Percentiles rank a stretch among this genome's conserved stretches.
Conservation (phyloP, 495 filamentous ascomycete species). For the Cairneyella variabilis region DNA sequence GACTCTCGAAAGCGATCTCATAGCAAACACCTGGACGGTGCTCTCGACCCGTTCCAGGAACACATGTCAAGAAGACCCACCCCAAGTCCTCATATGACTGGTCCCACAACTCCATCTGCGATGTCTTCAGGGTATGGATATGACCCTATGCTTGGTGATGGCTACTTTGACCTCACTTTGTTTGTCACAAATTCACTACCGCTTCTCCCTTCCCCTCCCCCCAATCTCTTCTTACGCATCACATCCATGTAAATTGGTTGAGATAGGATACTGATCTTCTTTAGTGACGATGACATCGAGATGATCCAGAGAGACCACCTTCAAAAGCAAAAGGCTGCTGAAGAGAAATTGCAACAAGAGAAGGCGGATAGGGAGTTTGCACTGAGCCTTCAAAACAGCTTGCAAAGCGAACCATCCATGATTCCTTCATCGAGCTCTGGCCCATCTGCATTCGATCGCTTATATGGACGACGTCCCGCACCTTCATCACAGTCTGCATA, state of each 20-base stretch:
- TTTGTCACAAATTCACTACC: conserved; percentile 19
- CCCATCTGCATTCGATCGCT: conserved; percentile 17
- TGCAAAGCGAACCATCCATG: conserved; percentile 1
- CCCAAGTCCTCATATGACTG: conserved; percentile 31
- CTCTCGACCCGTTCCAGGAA: conserved; percentile 6
- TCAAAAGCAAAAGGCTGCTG: conserved; percentile 32
- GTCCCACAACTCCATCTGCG: conserved; percentile 27
- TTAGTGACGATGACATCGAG: conserved; percentile 23
- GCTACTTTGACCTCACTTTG: conserved; percentile 21
- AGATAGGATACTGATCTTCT: background rate
- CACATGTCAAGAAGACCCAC: conserved; percentile 33
- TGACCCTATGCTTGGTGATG: conserved; percentile 10
- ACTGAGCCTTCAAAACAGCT: conserved; percentile 30
- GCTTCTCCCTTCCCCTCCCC: conserved; percentile 5
- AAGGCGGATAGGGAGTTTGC: conserved; percentile 47
- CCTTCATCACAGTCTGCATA: conserved; percentile 1
- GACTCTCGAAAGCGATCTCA: conserved; percentile 34
- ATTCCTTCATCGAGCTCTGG: background rate
- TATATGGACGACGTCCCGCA: conserved; percentile 10
- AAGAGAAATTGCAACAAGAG: conserved; percentile 35
- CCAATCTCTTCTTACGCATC: background rate
- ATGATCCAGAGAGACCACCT: conserved; percentile 15
- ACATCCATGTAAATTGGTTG: background rate
- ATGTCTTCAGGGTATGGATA: conserved; percentile 21
- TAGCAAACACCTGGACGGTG: conserved; percentile 24